These are phyloP conservation scores for Fusarium anthophilum DNA, from an alignment of 2,329 filamentous ascomycete species.

Conservation along the genomic window DNA sequence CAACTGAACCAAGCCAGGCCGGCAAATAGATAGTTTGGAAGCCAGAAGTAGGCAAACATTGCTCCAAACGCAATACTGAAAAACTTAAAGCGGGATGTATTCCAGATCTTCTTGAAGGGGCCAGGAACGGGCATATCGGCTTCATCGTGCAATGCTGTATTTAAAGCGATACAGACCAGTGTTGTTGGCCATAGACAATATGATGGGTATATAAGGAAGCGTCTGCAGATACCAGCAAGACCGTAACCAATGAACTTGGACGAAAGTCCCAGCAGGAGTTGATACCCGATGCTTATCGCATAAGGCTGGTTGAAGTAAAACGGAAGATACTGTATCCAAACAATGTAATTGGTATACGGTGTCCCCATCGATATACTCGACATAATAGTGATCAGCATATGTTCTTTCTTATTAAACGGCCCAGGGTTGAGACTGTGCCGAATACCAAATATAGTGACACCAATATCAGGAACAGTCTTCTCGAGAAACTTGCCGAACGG, in stretches of 20 bases:
- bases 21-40: conserved; percentile 62
- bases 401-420: conserved; percentile 67
- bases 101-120: conserved; percentile 49
- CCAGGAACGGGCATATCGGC: conserved; percentile 42
- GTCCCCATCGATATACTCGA: conserved; percentile 63
- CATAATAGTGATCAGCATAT: conserved; percentile 69
- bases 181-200: conserved; percentile 64
- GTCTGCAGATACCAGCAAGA: conserved; percentile 59
- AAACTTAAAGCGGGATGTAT: conserved; percentile 57
- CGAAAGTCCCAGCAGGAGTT: conserved; percentile 59
- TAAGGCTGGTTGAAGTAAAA: conserved; percentile 62
- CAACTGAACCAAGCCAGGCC: conserved; percentile 60
- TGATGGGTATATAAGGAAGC: conserved; percentile 62
- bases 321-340: conserved; percentile 60
- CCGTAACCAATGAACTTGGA: conserved; percentile 67
- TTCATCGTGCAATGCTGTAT: conserved; percentile 58
- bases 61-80: conserved; percentile 54
- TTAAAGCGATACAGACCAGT: conserved; percentile 61
- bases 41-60: conserved; percentile 65
- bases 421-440: conserved; percentile 64
- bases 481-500: conserved; percentile 63
- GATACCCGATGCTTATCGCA: conserved; percentile 58
- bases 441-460: conserved; percentile 57
- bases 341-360: conserved; percentile 61
- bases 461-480: conserved; percentile 58